Base-by-base conservation (phyloP, 805 yeast species). In the Sungouiella thailandica region DNA sequence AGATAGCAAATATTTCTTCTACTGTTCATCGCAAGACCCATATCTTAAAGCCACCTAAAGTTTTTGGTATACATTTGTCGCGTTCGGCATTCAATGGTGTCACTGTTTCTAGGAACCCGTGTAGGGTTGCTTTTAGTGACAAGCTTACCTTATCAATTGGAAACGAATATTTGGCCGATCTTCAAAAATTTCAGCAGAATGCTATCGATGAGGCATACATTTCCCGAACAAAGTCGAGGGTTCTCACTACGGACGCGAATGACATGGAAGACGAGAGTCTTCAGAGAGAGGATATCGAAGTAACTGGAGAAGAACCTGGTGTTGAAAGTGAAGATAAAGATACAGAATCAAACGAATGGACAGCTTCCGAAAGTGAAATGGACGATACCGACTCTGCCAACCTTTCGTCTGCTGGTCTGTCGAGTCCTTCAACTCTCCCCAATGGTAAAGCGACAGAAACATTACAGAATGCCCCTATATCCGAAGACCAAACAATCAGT, bases 11-110 rank as follows among this genome's bases (percentile, higher is more conserved):
- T 7, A 51, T 84, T 3, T 73, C 75, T 28, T 74, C 90, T 1
- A 74, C 80, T 0, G 86, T 90, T 4, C 73, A 77, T 20, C 83
- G 85, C 50, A 73, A 71, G 41, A 76, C 80, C 0, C 66, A 69
- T 16, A 69, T 87, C 25, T 66, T 76, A 9, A 69, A 71, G 35
- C 74, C 85, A 4, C 97, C 98, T 0, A 68, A 73, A 35, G 61
- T 85, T 5, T 65, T 93, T 31, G 74, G 84, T 0, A 60, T 90
- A n/a, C 97, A 90, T 55, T 59, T 93, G 26, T 86, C 96, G 7
- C 68, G 97, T 47, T 89, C 97, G 0, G 72, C 83, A 26, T 88
- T 73, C 52, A 70, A 76, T 31, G 86, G 83, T 7, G 75, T 75
- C 26, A 74, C 71, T 12, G 74, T 83, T 2, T 69, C 80, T 7